These are phyloP conservation scores for Tagetes erecta DNA, from an alignment of 129 eudicot species.

Conservation along the genomic window DNA sequence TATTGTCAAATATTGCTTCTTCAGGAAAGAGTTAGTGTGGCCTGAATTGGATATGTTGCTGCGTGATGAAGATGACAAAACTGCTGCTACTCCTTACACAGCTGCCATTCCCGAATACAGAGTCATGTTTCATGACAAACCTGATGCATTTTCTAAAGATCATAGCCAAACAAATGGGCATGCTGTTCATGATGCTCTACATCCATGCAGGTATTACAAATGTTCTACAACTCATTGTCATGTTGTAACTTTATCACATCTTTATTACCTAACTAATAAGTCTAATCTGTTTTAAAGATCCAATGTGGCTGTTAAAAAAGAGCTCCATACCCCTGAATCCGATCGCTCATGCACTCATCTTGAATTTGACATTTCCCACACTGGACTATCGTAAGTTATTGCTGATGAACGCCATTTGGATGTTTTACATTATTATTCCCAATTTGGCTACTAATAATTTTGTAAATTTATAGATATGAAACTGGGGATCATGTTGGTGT, in stretches of 20 bases:
- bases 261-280: slow-evolving; percentile 18
- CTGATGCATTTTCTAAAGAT: slow-evolving; percentile 34
- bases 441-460: neutral
- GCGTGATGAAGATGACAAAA: slow-evolving; percentile 67
- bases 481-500: slow-evolving; percentile 99
- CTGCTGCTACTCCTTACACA: slow-evolving; percentile 82
- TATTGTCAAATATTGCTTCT: slow-evolving; percentile 23
- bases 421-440: neutral
- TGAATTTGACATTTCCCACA: slow-evolving; percentile 86
- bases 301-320: slow-evolving; percentile 81
- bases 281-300: slow-evolving; percentile 41
- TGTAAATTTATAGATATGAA: slow-evolving; percentile 58
- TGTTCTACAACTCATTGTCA: neutral
- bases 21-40: slow-evolving; percentile 89
- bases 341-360: slow-evolving; percentile 98
- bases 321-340: slow-evolving; percentile 91
- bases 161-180: slow-evolving; percentile 65
- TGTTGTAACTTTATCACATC: neutral
- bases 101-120: slow-evolving; percentile 90
- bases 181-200: slow-evolving; percentile 78
- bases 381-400: slow-evolving; percentile 68
- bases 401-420: neutral
- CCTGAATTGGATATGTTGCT: slow-evolving; percentile 89
- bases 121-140: slow-evolving; percentile 59
- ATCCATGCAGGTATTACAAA: slow-evolving; percentile 78